Percentiles rank a stretch among this genome's conserved stretches.
phyloP scores from a whole-genome alignment of 805 yeast species.

The Barnettozyma botsteinii region DNA sequence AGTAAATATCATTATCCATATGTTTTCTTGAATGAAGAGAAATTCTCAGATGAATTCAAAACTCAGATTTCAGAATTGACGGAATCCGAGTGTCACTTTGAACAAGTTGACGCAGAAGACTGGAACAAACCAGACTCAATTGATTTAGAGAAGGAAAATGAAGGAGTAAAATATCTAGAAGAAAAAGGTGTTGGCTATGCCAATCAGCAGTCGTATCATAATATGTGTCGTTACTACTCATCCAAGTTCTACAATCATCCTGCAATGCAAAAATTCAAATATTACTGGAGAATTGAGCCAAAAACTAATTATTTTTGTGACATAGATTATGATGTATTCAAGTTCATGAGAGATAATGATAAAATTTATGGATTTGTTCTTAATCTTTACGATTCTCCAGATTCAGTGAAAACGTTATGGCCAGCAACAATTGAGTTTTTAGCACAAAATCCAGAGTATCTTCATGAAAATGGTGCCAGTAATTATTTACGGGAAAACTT shows the following conservation, averaged over 20 bases:
- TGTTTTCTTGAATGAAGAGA: constrained; percentile 68
- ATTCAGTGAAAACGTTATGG: constrained; percentile 60
- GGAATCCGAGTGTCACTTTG: constrained; percentile 41
- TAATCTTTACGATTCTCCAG: constrained; percentile 63
- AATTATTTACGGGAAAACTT: constrained; percentile 56
- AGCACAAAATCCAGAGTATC: constrained; percentile 48
- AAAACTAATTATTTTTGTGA: constrained; percentile 60
- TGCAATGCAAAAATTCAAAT: constrained; percentile 51
- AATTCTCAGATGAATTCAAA: constrained; percentile 56
- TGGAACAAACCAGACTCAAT: constrained; percentile 62
- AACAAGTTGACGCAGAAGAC: constrained; percentile 33
- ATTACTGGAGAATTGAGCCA: constrained; percentile 84
- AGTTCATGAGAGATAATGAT: constrained; percentile 58
- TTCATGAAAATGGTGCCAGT: constrained; percentile 54
- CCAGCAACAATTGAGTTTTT: constrained; percentile 60
- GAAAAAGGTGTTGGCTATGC: constrained; percentile 55
- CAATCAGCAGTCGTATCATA: constrained; percentile 57
- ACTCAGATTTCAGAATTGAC: constrained; percentile 35
- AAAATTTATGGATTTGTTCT: constrained; percentile 73
- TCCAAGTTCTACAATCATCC: constrained; percentile 60
- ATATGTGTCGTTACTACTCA: constrained; percentile 80
- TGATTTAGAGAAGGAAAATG: constrained; percentile 37
- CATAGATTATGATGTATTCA: constrained; percentile 71
- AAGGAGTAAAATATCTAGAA: constrained; percentile 35
- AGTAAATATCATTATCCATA: constrained; percentile 72